Conservation (phyloP, 768 basidiomycete species). For the Tylopilus subfusipes region DNA sequence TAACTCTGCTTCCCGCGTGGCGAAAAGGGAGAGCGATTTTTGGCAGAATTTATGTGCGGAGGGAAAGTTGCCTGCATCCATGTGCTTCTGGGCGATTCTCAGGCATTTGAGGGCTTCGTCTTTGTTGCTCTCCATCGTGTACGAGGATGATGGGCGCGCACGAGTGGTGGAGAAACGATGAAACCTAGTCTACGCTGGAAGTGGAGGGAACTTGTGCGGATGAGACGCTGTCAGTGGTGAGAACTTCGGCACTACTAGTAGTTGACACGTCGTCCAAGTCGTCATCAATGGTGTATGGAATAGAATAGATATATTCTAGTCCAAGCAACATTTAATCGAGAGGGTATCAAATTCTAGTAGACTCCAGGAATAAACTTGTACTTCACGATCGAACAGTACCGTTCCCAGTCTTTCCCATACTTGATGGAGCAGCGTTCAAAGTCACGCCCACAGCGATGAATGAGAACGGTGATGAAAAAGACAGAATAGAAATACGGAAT, state of each 20-base stretch:
- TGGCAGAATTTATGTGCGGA: constrained; percentile 86
- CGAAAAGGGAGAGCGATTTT: constrained; percentile 81
- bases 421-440: constrained; percentile 92
- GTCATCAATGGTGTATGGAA: too few species aligned
- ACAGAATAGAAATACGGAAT: constrained; percentile 97
- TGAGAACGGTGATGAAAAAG: constrained; percentile 91
- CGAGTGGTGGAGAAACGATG: constrained; percentile 11
- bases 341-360: constrained; percentile 48
- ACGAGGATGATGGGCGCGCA: constrained; percentile 1
- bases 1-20: constrained; percentile 69
- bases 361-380: constrained; percentile 88
- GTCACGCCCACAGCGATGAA: constrained; percentile 90
- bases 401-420: constrained; percentile 95
- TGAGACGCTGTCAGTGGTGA: constrained; percentile 22
- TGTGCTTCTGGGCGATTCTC: constrained; percentile 71
- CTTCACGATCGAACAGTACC: constrained; percentile 81
- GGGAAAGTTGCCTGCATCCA: constrained; percentile 63
- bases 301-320: neutral
- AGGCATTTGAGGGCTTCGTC: constrained; percentile 87
- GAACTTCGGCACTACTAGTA: constrained; percentile 16
- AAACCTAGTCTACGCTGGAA: constrained; percentile 5
- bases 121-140: constrained; percentile 77
- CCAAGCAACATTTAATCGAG: constrained; percentile 8
- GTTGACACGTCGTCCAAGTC: constrained; percentile 7
- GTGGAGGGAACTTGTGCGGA: constrained; percentile 2